Base-by-base conservation (phyloP, 2,329 filamentous ascomycete genomes). In the Colletotrichum sp. region DNA sequence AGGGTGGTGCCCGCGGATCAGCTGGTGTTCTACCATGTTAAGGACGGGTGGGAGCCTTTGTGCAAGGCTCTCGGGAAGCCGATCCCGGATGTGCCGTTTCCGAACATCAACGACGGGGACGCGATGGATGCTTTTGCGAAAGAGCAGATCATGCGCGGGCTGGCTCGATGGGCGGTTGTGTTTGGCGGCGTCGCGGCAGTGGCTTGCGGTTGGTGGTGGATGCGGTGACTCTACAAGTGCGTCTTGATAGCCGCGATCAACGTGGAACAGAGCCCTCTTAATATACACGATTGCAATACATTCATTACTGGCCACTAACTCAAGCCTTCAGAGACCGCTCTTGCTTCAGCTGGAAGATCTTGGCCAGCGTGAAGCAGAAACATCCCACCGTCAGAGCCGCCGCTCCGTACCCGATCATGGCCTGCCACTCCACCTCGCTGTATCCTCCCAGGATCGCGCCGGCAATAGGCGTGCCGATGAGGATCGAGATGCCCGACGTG, bases 381-480 rank as follows among this genome's bases (percentile, higher is more conserved):
- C 71, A 74, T 8, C 59, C 75, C 18, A 49, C 34, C 34, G 72
- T 77, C 62, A 77, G 49, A 8, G 71, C 75, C 52, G 71, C 75
- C 16, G 75, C 75, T 18, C 75, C 75, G 52, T 77, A 77, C 18
- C 71, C 75, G 21, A 77, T 77, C 65, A 71, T 77, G 36, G 75
- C 67, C 67, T 68, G 75, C 75, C 75, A 77, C 62, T 74, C 66
- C 2, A 34, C 18, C 16, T 71, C 72, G 18, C 66, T 67, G 36
- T 77, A 71, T 5, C 62, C 76, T 16, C 76, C 76, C 5, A 78
- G 18, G 16, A 81, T 79, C 26, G 77, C 77, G 5, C 90, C 82
- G 87, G 79, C 87, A 87, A 74, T 89, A 84, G 57, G 85, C 82
- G 52, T 91, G 18, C 82, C 79, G 28, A 90, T 77, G 85, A 91